Evolutionary conservation across 2,329 filamentous ascomycete genomes (phyloP).

Genomic region (Ceratocystis smalleyi): DNA sequence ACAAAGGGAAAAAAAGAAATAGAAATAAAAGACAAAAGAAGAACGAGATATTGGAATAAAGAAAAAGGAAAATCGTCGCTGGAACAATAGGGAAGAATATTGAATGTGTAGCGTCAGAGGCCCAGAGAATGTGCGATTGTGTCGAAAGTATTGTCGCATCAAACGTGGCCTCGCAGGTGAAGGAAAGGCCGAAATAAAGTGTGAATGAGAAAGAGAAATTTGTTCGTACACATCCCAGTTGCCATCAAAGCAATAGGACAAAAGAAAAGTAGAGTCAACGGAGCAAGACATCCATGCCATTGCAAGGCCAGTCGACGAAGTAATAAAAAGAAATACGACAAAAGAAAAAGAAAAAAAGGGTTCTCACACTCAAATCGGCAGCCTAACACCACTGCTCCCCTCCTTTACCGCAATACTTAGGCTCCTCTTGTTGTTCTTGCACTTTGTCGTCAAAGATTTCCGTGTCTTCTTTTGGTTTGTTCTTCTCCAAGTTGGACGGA

Average conservation of each 20-base stretch:
- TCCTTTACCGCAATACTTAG: neutral
- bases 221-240: constrained; percentile 1
- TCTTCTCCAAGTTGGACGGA: neutral
- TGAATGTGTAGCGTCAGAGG: neutral
- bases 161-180: neutral
- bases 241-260: neutral
- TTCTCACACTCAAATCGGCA: neutral
- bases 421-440: neutral
- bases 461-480: neutral
- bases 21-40: constrained; percentile 7
- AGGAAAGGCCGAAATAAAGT: neutral
- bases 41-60: constrained; percentile 1
- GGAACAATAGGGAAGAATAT: constrained; percentile 2
- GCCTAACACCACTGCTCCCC: no score
- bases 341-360: neutral
- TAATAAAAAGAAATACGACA: neutral
- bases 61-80: constrained; percentile 5
- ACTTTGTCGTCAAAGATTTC: neutral
- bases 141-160: neutral
- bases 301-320: neutral
- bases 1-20: constrained; percentile 9
- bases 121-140: neutral
- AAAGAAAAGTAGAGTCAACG: neutral
- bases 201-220: neutral
- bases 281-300: neutral